phyloP scores from a whole-genome alignment of 2,329 filamentous ascomycete species.

The Anthostomella pinea region DNA sequence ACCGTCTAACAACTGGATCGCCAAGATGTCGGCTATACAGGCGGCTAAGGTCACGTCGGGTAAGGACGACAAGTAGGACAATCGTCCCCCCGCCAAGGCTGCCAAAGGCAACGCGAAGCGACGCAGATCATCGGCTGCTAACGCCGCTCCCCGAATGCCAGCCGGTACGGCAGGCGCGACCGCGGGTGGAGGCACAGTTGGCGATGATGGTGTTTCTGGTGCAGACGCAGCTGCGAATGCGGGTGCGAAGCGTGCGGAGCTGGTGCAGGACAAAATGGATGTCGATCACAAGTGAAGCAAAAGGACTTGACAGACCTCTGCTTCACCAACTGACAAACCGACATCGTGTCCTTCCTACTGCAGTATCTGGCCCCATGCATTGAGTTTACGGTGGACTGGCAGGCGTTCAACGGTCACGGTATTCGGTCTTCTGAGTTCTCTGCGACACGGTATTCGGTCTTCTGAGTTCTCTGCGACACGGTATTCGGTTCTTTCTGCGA shows the following conservation, averaged over 20 bases:
- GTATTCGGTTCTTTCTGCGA: not conserved
- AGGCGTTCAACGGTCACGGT: constrained; percentile 7
- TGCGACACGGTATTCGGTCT: not conserved
- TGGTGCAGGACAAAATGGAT: not conserved
- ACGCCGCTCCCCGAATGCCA: not conserved
- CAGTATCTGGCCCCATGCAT: not conserved
- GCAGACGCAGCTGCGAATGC: no score
- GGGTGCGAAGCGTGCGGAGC: constrained; percentile 5
- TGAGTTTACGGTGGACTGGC: not conserved
- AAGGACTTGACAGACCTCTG: no score
- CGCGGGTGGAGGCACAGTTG: not conserved
- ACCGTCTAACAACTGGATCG: constrained; percentile 84
- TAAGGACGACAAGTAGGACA: constrained; percentile 48
- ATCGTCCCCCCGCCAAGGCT: constrained; percentile 9
- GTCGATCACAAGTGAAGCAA: not conserved
- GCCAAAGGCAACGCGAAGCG: constrained; percentile 5
- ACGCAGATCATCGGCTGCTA: constrained; percentile 2
- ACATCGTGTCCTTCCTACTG: no score
- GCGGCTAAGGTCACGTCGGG: constrained; percentile 79
- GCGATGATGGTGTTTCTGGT: not conserved
- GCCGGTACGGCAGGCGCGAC: not conserved
- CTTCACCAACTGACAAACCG: no score
- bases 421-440: constrained; percentile 1
- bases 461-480: constrained; percentile 1
- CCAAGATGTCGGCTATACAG: constrained; percentile 96